Evolutionary conservation across 2,329 filamentous ascomycete genomes (phyloP), one percentile per base, ranked within the genome.

Genomic region (Penicillium sp.): DNA sequence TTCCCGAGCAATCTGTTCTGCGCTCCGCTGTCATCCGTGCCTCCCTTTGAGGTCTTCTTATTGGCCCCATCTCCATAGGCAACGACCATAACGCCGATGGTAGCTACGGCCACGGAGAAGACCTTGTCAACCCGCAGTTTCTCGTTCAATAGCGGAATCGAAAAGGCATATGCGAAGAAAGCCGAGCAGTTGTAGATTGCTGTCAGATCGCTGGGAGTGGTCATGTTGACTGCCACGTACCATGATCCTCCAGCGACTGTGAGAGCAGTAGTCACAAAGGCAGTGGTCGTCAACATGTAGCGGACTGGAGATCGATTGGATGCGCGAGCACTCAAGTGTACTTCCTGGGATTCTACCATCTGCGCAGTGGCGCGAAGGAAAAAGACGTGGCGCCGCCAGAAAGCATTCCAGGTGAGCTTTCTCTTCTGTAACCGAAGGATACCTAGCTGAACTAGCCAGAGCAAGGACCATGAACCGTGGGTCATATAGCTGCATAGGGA

Each of bases 111-210:
- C 1, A 99, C 94, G 4, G 93, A 90, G 49, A 95, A 72, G 29
- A 92, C 87, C 78, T 99, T 99, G 76, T 90, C 90, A 37, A 88
- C 76, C 22, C 90, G 86, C 13, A 97, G 77, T 63, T 89, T 90
- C 74, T 99, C 94, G 55, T 89, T 86, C 2, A 99, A 81, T 18
- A 99, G 76, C 1, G 92, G 92, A 43, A 99, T 92, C 44, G 90
- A 95, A 72, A 99, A 99, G 13, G 90, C 93, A 71, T 99, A 99
- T 47, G 94, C 94, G 73, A 99, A 99, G 76, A 99, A 99, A 56
- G 94, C 93, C 51, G 90, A 96, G 81, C 94, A 99, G 77, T 99
- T 99, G 82, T 99, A 99, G 66, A 99, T 99, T 52, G 94, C 94
- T 0, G 94, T 99, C 66, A 99, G 77, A 74, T 99, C 94, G 63